These are phyloP conservation scores for Daldinia decipiens DNA, from an alignment of 495 filamentous ascomycete species.

Conservation along the genomic window DNA sequence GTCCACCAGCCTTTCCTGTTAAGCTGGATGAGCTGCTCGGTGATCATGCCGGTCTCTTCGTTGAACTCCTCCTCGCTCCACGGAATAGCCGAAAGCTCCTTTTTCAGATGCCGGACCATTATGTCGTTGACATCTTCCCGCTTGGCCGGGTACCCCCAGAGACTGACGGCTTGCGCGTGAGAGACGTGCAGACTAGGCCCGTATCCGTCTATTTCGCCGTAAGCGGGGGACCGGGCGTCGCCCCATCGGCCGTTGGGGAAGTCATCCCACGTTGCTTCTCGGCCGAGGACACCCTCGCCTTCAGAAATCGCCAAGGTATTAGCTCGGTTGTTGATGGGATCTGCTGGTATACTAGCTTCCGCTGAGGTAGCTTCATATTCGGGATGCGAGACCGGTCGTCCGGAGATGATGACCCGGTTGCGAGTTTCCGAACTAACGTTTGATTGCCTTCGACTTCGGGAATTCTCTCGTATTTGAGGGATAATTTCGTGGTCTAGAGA, in stretches of 20 bases:
- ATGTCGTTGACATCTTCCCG: conserved; percentile 75
- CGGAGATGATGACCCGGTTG: conserved; percentile 84
- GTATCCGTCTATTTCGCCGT: conserved; percentile 95
- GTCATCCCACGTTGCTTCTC: conserved; percentile 99
- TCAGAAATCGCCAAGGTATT: conserved; percentile 93
- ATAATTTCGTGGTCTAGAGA: conserved; percentile 41
- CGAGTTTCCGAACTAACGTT: conserved; percentile 73
- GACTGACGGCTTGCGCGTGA: conserved; percentile 74
- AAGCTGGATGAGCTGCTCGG: conserved; percentile 73
- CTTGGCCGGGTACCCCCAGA: conserved; percentile 84
- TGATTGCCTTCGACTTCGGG: conserved; percentile 52
- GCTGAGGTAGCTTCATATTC: conserved; percentile 73
- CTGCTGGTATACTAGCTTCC: conserved; percentile 71
- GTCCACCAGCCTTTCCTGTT: conserved; percentile 95
- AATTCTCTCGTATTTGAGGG: conserved; percentile 31
- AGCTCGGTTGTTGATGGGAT: conserved; percentile 70
- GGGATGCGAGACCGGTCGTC: conserved; percentile 59
- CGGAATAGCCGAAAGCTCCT: conserved; percentile 79
- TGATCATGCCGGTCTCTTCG: conserved; percentile 84
- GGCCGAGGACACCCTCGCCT: conserved; percentile 86
- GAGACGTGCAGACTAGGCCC: conserved; percentile 90
- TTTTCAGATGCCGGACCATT: conserved; percentile 82
- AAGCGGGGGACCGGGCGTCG: conserved; percentile 88
- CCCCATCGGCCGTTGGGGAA: conserved; percentile 98
- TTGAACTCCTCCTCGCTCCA: conserved; percentile 94